Percentiles rank a stretch among this genome's conserved stretches.
These are phyloP conservation scores for Ambrosiella beaveri DNA, from an alignment of 2,329 filamentous ascomycete genomes.

Conservation along the genomic window DNA sequence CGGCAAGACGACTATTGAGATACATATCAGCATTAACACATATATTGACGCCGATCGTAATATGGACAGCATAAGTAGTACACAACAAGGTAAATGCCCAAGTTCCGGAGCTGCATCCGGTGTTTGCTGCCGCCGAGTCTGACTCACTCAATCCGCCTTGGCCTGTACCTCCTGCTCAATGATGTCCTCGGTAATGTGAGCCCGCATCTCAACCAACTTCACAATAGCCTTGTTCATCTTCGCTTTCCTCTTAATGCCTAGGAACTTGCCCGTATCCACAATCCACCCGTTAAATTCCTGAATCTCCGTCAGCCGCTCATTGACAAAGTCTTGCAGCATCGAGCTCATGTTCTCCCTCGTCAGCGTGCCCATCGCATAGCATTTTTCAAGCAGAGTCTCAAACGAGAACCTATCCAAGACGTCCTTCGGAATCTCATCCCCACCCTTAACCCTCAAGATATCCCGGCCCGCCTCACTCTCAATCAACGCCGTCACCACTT, in stretches of 20 bases:
- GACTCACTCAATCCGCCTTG: background rate
- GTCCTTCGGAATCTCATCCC: slow-evolving; percentile 15
- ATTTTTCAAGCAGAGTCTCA: slow-evolving; percentile 22
- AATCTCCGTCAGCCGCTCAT: slow-evolving; percentile 37
- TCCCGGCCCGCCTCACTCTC: slow-evolving; percentile 2
- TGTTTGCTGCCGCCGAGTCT: background rate
- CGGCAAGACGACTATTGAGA: too few species aligned
- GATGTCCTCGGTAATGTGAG: slow-evolving; percentile 1
- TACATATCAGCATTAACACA: too few species aligned
- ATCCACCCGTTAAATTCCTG: slow-evolving; percentile 44
- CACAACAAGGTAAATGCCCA: too few species aligned
- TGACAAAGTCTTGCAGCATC: slow-evolving; percentile 42
- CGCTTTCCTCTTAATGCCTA: slow-evolving; percentile 21
- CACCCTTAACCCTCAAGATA: slow-evolving; percentile 2
- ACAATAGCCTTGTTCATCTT: slow-evolving; percentile 26
- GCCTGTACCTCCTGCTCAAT: slow-evolving; percentile 7
- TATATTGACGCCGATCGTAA: too few species aligned
- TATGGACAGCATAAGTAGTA: too few species aligned
- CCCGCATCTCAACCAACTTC: slow-evolving; percentile 24
- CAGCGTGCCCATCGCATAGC: slow-evolving; percentile 23
- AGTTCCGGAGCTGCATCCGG: background rate
- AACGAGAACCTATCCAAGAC: slow-evolving; percentile 27
- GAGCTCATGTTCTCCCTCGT: slow-evolving; percentile 36
- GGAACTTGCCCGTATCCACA: slow-evolving; percentile 27
- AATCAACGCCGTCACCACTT: slow-evolving; percentile 36